Evolutionary conservation across 2,329 filamentous ascomycete genomes (phyloP), one percentile per base, ranked within the genome.

Genomic region (Phyllosticta citribraziliensis): DNA sequence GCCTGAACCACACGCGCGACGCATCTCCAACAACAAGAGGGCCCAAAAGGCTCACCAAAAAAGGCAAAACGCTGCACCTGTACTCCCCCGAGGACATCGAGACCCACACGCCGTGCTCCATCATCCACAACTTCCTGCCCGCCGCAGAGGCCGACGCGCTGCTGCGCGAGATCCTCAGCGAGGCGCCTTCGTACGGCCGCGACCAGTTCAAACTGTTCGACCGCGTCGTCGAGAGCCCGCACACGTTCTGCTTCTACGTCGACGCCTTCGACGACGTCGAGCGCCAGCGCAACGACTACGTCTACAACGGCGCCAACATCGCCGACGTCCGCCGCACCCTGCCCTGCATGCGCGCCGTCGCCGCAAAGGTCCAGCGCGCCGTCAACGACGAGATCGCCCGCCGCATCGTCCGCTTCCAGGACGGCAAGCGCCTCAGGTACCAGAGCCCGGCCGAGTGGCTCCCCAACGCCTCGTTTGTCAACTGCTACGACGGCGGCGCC

Each of bases 381-480:
- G 92, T 97, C 62, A 96, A 97, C 67, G 68, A 74, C 1, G 88
- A 94, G 70, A 86, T 96, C n/a, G 75, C 82, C 59, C 78, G 80
- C 6, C 85, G 91, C 8, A 94, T 93, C 63, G 76, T 76, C 55
- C 80, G 82, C 2, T 81, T 81, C 60, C 87, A 88, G 0, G 77
- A 76, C 19, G 84, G 86, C 12, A 80, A 83, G 71, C 96, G 93
- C 72, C 81, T 97, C 27, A 86, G 81, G 66, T 86, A 89, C 66
- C 92, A 97, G 69, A 88, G 87, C 0, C 82, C 89, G 0, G 73
- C 82, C 0, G 75, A 80, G 0, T 97, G 93, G 92, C 78, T 78
- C 9, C 89, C 93, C 10, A 97, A 97, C 70, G 90, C 91, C 0
- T 91, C 92, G 0, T 93, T 97, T 69, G 92, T 96, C 17, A 99